Evolutionary conservation across 176 grass and related monocot genomes (phyloP), one percentile per base, ranked within the genome.

Genomic region (Oryza meyeriana): DNA sequence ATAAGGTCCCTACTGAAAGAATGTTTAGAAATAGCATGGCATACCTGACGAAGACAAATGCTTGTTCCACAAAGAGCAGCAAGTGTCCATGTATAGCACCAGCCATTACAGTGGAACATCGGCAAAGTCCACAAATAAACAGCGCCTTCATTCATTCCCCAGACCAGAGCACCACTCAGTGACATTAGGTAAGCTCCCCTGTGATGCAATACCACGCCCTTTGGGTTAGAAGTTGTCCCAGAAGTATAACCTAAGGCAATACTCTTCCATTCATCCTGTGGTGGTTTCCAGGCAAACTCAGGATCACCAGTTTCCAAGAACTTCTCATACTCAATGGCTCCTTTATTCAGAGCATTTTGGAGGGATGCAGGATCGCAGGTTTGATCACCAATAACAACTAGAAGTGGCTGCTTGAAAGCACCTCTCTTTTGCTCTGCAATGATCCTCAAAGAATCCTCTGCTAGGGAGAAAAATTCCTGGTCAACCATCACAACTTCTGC

Each of bases 31-130:
- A 72, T 63, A 81, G 33, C 4, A 71, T 38, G 22, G 1, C 16
- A 68, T 91, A 98, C 95, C 92, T 98, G 92, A n/a, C 92, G 95
- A 85, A 98, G 90, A 81, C 95, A 98, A 89, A 98, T 89, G 65
- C 82, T 94, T 76, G 95, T 98, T 61, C 90, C 88, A 36, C 86
- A 93, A 13, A 94, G 76, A 64, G 95, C 92, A 75, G 95, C 95
- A 64, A 98, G 69, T 6, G 92, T 70, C 95, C 95, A 98, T 70
- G 95, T 69, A 81, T 87, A 94, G 79, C 92, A 93, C 95, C 95
- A 98, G 55, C 95, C 95, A 7, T 98, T 98, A 69, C 95, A 98
- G 62, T 98, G 95, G 44, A 98, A 98, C 95, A 94, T 93, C 12
- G 92, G 95, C 84, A 98, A 77, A 76, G 95, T 98, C 95, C 95